Evolutionary conservation across 495 filamentous ascomycete species (phyloP), one percentile per base, ranked within the genome.

Genomic region (Hypomontagnella monticulosa): DNA sequence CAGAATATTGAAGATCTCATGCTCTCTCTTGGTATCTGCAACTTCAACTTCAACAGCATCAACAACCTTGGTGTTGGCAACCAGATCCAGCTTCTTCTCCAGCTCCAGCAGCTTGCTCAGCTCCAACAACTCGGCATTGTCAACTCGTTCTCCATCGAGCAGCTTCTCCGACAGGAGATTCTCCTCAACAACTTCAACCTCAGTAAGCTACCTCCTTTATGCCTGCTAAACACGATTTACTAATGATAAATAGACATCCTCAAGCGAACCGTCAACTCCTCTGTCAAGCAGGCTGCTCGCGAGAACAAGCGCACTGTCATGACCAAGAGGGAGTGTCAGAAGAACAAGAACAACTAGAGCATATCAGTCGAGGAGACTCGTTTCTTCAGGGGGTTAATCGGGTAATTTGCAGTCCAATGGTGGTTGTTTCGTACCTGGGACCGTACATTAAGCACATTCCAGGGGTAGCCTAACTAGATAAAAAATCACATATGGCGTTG

Each of bases 71-170:
- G 75, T 36, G 16, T 73, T 33, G 61, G 68, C 59, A 73, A 75
- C 51, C 70, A 80, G 47, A 63, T 78, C 14, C 75, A 80, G 53
- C 67, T 80, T 5, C 75, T 80, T 61, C 67, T 79, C 27, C 73
- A 79, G 55, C 78, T 81, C 11, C 75, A 76, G 34, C 73, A 79
- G 64, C 69, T 81, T 14, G 57, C 66, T 38, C 74, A 79, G 53
- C 73, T 81, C n/a, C 60, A 76, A 56, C 70, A 72, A 57, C 70
- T 78, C 15, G 77, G 75, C n/a, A 70, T 81, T 33, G 42, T 80
- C 52, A 73, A 70, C 49, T 53, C 73, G 10, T 57, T 67, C 9
- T 71, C 74, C 27, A 68, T 79, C 34, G 69, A 73, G 36, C 69
- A 71, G 19, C 69, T 81, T 15, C 70, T 81, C 44, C 76, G 72